Conservation (phyloP, 2,329 filamentous ascomycete species). For the Gaeumannomyces tritici region DNA sequence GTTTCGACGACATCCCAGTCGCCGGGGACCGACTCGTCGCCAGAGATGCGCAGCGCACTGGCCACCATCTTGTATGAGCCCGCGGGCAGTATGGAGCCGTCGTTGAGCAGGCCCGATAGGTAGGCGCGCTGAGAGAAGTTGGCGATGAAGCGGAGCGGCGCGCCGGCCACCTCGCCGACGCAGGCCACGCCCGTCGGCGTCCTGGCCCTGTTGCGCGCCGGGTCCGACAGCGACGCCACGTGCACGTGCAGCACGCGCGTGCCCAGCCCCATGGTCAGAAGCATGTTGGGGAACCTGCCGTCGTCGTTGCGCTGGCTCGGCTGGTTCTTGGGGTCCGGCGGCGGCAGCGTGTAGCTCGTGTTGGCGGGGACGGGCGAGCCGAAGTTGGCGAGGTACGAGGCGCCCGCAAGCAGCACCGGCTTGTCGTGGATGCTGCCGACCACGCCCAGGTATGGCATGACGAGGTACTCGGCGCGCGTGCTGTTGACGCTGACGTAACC, state of each 20-base stretch:
- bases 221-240: constrained; percentile 28
- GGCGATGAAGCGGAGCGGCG: neutral
- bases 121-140: neutral
- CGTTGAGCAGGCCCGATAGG: constrained; percentile 14
- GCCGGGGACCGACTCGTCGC: constrained; percentile 11
- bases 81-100: constrained; percentile 15
- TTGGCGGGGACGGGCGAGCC: neutral
- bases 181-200: constrained; percentile 27
- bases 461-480: constrained; percentile 26
- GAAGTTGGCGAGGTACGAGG: constrained; percentile 5
- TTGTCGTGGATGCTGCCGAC: constrained; percentile 31
- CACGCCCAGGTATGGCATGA: constrained; percentile 28
- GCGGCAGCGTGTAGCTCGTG: constrained; percentile 7
- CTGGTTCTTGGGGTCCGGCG: constrained; percentile 27
- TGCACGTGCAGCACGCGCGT: constrained; percentile 32
- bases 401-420: constrained; percentile 6
- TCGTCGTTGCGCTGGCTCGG: constrained; percentile 25
- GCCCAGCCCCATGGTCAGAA: constrained; percentile 31
- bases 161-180: constrained; percentile 27
- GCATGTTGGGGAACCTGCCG: constrained; percentile 15
- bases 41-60: constrained; percentile 18
- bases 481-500: constrained; percentile 36
- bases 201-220: constrained; percentile 9
- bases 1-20: constrained; percentile 16
- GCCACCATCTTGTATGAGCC: constrained; percentile 17